Conservation (phyloP, 345 rosid genomes). For the Ailanthus altissimus region DNA sequence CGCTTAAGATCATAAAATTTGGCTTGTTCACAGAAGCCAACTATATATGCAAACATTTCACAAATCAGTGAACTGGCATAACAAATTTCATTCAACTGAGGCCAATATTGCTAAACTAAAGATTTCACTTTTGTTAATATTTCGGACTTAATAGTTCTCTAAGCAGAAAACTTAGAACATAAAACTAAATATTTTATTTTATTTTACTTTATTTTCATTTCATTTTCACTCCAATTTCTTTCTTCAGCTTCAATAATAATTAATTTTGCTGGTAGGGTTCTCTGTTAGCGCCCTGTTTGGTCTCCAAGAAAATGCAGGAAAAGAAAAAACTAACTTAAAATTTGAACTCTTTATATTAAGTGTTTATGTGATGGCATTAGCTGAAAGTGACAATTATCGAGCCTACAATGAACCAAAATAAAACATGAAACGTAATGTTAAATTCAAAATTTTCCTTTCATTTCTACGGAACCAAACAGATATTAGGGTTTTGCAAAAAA, state of each 20-base stretch:
- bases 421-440: background rate
- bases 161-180: background rate
- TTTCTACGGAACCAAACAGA: slow-evolving; percentile 20
- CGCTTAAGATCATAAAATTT: background rate
- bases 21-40: background rate
- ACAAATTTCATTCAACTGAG: background rate
- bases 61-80: background rate
- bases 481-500: slow-evolving; percentile 24
- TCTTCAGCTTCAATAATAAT: background rate
- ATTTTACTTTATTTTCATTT: no score
- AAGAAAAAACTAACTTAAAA: background rate
- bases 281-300: background rate
- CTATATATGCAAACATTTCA: background rate
- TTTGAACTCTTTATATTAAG: background rate
- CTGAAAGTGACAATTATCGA: background rate
- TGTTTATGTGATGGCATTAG: background rate
- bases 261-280: background rate
- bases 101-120: background rate
- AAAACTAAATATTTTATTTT: background rate
- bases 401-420: background rate
- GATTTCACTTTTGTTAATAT: background rate
- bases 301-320: slow-evolving; percentile 14
- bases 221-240: background rate
- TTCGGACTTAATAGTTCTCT: background rate
- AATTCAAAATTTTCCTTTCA: slow-evolving; percentile 1